Conservation (phyloP, 805 yeast species). For the Kodamaea kaohsiungensis region DNA sequence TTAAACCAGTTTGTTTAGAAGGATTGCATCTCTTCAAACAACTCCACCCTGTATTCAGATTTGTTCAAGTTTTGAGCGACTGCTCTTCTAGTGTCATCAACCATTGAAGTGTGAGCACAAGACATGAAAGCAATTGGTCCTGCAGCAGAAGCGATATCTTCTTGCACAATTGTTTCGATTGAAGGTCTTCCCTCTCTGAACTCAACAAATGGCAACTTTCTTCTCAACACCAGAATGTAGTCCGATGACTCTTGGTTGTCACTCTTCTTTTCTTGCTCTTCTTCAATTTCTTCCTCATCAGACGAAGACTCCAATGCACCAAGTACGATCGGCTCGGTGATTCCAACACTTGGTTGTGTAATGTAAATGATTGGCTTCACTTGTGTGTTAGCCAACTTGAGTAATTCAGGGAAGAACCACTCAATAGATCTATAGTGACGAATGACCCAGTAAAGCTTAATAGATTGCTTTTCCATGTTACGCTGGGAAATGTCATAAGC, state of each 20-base stretch:
- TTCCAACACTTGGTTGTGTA: conserved; percentile 31
- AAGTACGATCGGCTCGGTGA: conserved; percentile 13
- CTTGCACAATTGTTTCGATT: conserved; percentile 30
- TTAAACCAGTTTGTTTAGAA: conserved; percentile 16
- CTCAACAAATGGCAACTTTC: conserved; percentile 36
- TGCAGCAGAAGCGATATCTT: conserved; percentile 35
- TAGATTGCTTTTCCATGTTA: conserved; percentile 6
- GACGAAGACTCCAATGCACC: conserved; percentile 10
- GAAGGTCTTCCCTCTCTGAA: conserved; percentile 49
- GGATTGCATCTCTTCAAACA: conserved; percentile 35
- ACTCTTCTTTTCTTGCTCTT: conserved; percentile 15
- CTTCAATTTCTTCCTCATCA: conserved; percentile 13
- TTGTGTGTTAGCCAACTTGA: conserved; percentile 29
- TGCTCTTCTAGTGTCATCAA: conserved; percentile 32
- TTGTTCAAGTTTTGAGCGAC: conserved; percentile 28
- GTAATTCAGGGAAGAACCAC: conserved; percentile 41
- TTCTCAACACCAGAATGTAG: conserved; percentile 16
- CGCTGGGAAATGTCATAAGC: conserved; percentile 27
- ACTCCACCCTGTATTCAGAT: conserved; percentile 33
- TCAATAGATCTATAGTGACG: conserved; percentile 41
- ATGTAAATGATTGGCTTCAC: conserved; percentile 44
- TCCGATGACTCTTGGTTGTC: conserved; percentile 12
- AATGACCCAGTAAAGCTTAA: conserved; percentile 40
- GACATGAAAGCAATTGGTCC: conserved; percentile 49
- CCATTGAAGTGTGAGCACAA: conserved; percentile 51